These are phyloP conservation scores for Huntiella decipiens DNA, from an alignment of 2,329 filamentous ascomycete species.

Conservation along the genomic window DNA sequence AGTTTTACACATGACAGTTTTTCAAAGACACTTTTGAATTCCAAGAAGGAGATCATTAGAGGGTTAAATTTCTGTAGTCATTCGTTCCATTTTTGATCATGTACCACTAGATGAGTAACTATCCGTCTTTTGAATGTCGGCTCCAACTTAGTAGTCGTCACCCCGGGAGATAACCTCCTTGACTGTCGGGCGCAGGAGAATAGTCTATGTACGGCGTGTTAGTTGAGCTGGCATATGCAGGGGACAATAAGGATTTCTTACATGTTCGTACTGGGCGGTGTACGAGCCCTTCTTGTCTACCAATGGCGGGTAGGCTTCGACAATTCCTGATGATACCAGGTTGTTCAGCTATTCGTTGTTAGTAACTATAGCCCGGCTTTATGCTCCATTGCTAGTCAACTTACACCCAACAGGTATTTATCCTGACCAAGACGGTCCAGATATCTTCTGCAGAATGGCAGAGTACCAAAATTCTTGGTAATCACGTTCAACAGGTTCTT, in stretches of 20 bases:
- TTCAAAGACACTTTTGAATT: no score
- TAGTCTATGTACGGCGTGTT: constrained; percentile 29
- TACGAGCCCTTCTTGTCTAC: constrained; percentile 76
- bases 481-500: constrained; percentile 65
- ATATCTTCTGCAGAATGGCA: constrained; percentile 70
- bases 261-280: constrained; percentile 76
- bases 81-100: no score
- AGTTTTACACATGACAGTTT: no score
- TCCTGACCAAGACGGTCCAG: constrained; percentile 73
- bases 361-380: not conserved
- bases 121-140: no score
- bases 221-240: not conserved
- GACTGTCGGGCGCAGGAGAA: constrained; percentile 49
- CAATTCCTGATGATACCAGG: constrained; percentile 56
- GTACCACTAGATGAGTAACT: no score
- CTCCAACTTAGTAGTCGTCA: constrained; percentile 44
- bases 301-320: constrained; percentile 67
- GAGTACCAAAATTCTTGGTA: constrained; percentile 74
- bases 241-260: constrained; percentile 30
- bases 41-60: no score
- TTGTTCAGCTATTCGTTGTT: constrained; percentile 45
- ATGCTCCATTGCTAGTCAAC: constrained; percentile 18
- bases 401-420: constrained; percentile 66
- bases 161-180: constrained; percentile 68
- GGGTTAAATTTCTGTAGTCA: no score